A percentile compares a stretch with the other conserved stretches of the same genome.
Conservation (phyloP, 352 stramenopile species). For the Phytophthora agathidicida region DNA sequence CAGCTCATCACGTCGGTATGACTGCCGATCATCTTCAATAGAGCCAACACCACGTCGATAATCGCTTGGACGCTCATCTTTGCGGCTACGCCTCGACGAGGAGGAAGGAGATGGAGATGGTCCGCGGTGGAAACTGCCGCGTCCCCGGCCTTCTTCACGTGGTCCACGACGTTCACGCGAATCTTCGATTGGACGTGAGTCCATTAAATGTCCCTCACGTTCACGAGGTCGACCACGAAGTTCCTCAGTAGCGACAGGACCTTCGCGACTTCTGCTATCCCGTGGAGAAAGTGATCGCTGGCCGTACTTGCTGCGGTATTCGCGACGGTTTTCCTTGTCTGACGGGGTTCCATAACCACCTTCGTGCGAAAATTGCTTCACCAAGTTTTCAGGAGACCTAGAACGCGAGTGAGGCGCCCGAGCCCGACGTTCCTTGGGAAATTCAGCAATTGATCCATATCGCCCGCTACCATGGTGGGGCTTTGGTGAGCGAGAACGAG, state of each 20-base stretch:
- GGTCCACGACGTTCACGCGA: slow-evolving; percentile 20
- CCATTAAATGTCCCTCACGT: slow-evolving; percentile 32
- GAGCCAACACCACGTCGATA: slow-evolving; percentile 24
- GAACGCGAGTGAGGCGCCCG: slow-evolving; percentile 32
- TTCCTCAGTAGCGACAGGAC: slow-evolving; percentile 24
- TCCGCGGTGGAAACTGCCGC: slow-evolving; percentile 16
- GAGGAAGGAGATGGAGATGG: slow-evolving; percentile 21
- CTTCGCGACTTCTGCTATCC: slow-evolving; percentile 27
- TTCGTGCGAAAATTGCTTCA: slow-evolving; percentile 22
- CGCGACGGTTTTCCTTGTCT: slow-evolving; percentile 38
- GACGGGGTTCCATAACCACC: slow-evolving; percentile 24
- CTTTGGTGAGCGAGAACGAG: slow-evolving; percentile 39
- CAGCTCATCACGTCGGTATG: slow-evolving; percentile 26
- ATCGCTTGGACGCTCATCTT: slow-evolving; percentile 27
- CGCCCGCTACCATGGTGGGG: slow-evolving; percentile 11
- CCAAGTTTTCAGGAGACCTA: slow-evolving; percentile 30
- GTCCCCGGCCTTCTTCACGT: slow-evolving; percentile 20
- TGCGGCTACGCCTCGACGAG: slow-evolving; percentile 30
- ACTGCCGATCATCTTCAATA: slow-evolving; percentile 24
- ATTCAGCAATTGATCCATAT: slow-evolving; percentile 7
- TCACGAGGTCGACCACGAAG: slow-evolving; percentile 39
- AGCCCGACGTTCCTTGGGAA: slow-evolving; percentile 18
- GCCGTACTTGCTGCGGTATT: slow-evolving; percentile 26
- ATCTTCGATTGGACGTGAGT: slow-evolving; percentile 14
- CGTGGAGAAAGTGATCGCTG: slow-evolving; percentile 23